Evolutionary conservation across 331 rosid genomes (phyloP).

Genomic region (Quercus phellos): DNA sequence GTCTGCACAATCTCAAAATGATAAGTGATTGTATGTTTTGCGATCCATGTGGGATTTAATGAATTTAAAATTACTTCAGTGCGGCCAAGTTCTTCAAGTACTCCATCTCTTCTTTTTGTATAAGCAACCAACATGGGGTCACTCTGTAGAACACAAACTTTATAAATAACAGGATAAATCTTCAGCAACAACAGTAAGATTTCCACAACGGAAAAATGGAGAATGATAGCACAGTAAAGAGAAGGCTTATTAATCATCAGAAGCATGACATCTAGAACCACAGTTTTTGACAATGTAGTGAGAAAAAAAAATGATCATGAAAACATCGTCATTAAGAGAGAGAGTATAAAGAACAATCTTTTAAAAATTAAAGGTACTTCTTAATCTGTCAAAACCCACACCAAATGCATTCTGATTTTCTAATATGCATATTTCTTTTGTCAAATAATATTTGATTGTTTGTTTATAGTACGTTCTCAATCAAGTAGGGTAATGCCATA

Average conservation of each 20-base stretch:
- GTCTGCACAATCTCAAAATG: slow-evolving; percentile 85
- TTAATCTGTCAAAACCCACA: no score
- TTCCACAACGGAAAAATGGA: slow-evolving; percentile 1
- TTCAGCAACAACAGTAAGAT: not conserved
- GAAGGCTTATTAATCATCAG: slow-evolving; percentile 2
- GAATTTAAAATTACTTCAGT: slow-evolving; percentile 90
- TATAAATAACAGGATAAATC: not conserved
- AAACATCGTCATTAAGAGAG: not conserved
- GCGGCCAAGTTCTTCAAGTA: slow-evolving; percentile 74
- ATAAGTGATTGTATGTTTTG: slow-evolving; percentile 56
- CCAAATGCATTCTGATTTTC: not conserved
- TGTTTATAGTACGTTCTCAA: not conserved
- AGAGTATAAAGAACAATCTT: no score
- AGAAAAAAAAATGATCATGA: not conserved
- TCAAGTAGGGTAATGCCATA: not conserved
- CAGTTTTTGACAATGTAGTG: not conserved
- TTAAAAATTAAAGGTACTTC: no score
- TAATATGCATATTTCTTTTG: not conserved
- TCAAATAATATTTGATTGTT: not conserved
- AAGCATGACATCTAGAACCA: not conserved
- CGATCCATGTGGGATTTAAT: slow-evolving; percentile 77
- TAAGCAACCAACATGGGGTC: slow-evolving; percentile 88
- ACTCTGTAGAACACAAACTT: slow-evolving; percentile 50
- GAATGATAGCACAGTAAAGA: not conserved
- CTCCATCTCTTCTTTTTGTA: slow-evolving; percentile 72